Evolutionary conservation across 805 yeast species (phyloP).

Genomic region (Yarrowia sp.): DNA sequence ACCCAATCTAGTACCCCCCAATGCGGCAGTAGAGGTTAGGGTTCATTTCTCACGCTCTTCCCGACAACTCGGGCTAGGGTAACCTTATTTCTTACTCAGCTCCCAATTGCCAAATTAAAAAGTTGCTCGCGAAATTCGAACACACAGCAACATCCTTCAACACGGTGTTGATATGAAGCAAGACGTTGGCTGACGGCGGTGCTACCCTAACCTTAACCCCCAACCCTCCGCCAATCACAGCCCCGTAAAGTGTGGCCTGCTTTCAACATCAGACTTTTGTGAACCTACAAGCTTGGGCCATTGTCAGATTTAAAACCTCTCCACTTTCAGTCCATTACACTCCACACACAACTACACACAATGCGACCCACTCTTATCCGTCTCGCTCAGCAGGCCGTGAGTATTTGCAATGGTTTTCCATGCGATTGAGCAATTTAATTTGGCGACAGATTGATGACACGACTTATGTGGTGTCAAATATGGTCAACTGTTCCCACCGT

Average conservation of each 20-base stretch:
- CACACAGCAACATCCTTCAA: constrained; percentile 3
- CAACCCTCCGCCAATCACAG: constrained; percentile 28
- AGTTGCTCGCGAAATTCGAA: constrained; percentile 9
- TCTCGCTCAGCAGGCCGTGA: constrained; percentile 38
- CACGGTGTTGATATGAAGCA: background rate
- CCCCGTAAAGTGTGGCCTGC: constrained; percentile 30
- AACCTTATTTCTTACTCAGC: background rate
- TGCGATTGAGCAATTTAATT: constrained; percentile 8
- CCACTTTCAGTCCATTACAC: constrained; percentile 12
- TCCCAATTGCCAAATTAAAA: background rate
- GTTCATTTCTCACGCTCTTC: too few relatives aligned
- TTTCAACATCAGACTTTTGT: constrained; percentile 37
- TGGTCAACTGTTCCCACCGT: too few relatives aligned
- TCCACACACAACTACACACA: constrained; percentile 24
- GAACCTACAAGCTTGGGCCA: constrained; percentile 27
- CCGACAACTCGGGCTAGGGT: background rate
- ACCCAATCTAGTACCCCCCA: too few relatives aligned
- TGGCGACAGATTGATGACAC: too few relatives aligned
- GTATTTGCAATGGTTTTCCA: background rate
- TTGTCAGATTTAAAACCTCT: constrained; percentile 32
- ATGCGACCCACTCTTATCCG: constrained; percentile 39
- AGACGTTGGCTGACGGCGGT: background rate
- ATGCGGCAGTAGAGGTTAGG: too few relatives aligned
- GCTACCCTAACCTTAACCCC: constrained; percentile 9
- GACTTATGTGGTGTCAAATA: too few relatives aligned